Percentiles rank a stretch among this genome's conserved stretches.
These are phyloP conservation scores for Malassezia nana DNA, from an alignment of 1,284 basidiomycete species.

Conservation along the genomic window DNA sequence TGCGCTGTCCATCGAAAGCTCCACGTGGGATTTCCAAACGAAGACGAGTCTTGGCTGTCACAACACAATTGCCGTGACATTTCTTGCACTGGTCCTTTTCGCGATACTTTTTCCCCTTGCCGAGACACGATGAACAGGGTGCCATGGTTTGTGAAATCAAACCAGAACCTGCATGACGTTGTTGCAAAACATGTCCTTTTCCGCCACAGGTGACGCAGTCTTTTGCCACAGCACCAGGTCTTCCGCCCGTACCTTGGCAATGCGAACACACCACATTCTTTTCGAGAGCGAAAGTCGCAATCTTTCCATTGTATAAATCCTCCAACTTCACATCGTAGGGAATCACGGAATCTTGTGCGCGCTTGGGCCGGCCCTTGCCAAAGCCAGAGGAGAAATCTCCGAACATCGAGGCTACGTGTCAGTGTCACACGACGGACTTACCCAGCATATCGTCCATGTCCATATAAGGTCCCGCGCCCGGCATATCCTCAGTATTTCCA, in stretches of 20 bases:
- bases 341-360: constrained; percentile 50
- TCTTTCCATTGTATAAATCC: constrained; percentile 84
- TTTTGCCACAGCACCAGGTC: constrained; percentile 67
- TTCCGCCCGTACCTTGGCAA: constrained; percentile 80
- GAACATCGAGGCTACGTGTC: constrained; percentile 21
- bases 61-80: constrained; percentile 76
- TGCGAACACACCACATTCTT: constrained; percentile 67
- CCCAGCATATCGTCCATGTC: constrained; percentile 42
- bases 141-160: constrained; percentile 52
- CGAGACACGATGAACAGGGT: constrained; percentile 68
- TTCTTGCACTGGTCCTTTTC: constrained; percentile 95
- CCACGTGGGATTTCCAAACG: constrained; percentile 64
- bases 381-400: constrained; percentile 8
- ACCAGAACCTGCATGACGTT: constrained; percentile 29
- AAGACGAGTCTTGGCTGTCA: constrained; percentile 67
- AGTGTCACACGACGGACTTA: constrained; percentile 24
- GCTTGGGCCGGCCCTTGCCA: constrained; percentile 48
- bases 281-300: constrained; percentile 78
- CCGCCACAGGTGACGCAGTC: constrained; percentile 73
- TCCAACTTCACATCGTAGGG: constrained; percentile 78
- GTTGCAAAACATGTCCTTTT: constrained; percentile 63
- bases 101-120: constrained; percentile 66
- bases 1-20: constrained; percentile 72
- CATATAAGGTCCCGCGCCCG: neutral
- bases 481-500: constrained; percentile 29